Conservation (phyloP, 345 rosid genomes). For the Isatis tinctoria region DNA sequence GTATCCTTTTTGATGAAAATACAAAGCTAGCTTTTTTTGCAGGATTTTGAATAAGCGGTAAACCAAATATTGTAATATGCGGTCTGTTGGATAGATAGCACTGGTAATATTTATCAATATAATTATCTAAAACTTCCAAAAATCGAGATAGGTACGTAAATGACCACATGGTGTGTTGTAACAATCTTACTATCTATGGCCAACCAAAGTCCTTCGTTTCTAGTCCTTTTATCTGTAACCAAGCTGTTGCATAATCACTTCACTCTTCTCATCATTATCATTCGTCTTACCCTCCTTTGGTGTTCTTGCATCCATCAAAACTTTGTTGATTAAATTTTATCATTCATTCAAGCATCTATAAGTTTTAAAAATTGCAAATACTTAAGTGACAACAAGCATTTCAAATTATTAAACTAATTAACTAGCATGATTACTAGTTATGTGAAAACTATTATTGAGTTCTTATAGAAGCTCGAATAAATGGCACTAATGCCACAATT, state of each 20-base stretch:
- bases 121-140: neutral
- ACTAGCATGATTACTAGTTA: neutral
- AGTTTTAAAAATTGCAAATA: neutral
- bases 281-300: neutral
- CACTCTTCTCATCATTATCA: neutral
- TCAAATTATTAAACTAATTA: neutral
- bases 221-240: neutral
- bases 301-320: neutral
- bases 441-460: neutral
- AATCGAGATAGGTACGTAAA: slow-evolving; percentile 4
- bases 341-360: neutral
- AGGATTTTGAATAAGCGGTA: neutral
- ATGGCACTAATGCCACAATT: too few relatives aligned
- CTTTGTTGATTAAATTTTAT: neutral
- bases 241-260: neutral
- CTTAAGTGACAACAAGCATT: neutral
- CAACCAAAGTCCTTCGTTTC: slow-evolving; percentile 16
- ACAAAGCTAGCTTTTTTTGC: neutral
- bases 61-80: neutral
- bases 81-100: neutral
- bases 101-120: neutral
- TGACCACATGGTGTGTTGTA: slow-evolving; percentile 23
- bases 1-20: neutral
- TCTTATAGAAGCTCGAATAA: too few relatives aligned
- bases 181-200: slow-evolving; percentile 16